Evolutionary conservation across 306 rosid species (phyloP).

Genomic region (Cicer pinnatifidum): DNA sequence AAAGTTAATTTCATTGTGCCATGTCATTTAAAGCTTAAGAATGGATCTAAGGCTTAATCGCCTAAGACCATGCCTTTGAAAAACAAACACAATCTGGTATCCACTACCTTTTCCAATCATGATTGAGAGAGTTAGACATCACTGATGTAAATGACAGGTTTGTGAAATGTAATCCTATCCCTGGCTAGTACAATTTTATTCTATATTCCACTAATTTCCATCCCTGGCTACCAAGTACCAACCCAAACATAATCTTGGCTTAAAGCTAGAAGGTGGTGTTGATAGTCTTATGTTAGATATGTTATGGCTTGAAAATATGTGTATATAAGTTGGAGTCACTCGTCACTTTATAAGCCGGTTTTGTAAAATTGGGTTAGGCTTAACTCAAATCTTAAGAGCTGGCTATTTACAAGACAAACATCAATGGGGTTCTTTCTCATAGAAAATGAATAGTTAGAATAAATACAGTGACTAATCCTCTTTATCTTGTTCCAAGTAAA

Average conservation of each 20-base stretch:
- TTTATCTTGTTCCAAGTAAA: conserved; percentile 56
- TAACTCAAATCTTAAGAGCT: too few relatives aligned
- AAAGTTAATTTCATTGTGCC: too few relatives aligned
- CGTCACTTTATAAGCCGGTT: too few relatives aligned
- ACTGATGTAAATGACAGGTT: not conserved
- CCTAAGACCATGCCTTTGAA: not conserved
- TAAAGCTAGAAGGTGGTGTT: not conserved
- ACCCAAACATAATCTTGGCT: conserved; percentile 13
- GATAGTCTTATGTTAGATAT: too few relatives aligned
- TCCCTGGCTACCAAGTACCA: not conserved
- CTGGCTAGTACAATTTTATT: not conserved
- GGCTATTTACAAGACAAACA: conserved; percentile 9
- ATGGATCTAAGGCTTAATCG: too few relatives aligned
- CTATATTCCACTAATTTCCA: not conserved
- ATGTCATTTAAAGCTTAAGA: too few relatives aligned
- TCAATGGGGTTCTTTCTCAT: conserved; percentile 27
- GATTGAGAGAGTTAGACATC: not conserved
- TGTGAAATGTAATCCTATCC: conserved; percentile 12
- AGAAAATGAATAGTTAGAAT: conserved; percentile 12
- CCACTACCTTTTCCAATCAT: not conserved
- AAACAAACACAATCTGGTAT: not conserved
- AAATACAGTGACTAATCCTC: conserved; percentile 34
- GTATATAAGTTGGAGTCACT: too few relatives aligned
- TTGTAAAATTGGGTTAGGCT: too few relatives aligned
- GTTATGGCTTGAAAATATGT: too few relatives aligned